Conservation (phyloP, 2,329 filamentous ascomycete species). For the Trichoderma sp. region DNA sequence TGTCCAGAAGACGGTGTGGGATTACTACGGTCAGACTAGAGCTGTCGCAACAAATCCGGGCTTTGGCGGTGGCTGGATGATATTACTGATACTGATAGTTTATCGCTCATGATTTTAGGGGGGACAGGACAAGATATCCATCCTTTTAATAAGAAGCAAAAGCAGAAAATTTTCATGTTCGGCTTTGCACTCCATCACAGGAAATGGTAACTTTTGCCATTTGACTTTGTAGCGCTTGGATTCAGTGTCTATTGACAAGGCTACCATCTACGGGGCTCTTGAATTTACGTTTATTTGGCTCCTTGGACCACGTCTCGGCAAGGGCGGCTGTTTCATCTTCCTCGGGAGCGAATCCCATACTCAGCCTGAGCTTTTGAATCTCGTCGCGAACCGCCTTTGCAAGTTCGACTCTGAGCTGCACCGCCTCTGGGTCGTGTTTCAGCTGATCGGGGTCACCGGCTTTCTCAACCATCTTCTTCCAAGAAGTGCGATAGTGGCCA, state of each 20-base stretch:
- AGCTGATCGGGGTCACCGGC: conserved; percentile 50
- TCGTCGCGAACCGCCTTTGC: conserved; percentile 76
- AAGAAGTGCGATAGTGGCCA: conserved; percentile 72
- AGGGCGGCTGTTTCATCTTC: conserved; percentile 76
- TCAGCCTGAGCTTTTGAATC: conserved; percentile 74
- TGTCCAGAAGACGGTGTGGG: background rate
- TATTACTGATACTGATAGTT: conserved; percentile 10
- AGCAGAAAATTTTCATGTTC: background rate
- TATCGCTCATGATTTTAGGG: background rate
- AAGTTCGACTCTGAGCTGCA: conserved; percentile 71
- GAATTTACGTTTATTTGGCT: conserved; percentile 50
- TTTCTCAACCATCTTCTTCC: conserved; percentile 64
- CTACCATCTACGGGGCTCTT: conserved; percentile 58
- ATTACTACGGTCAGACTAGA: background rate
- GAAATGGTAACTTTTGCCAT: background rate
- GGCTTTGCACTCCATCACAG: background rate
- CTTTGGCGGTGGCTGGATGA: conserved; percentile 11
- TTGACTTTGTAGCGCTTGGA: conserved; percentile 10
- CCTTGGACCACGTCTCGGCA: conserved; percentile 75
- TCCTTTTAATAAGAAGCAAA: conserved; percentile 15
- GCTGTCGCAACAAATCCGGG: background rate
- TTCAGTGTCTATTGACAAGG: conserved; percentile 45
- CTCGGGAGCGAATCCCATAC: conserved; percentile 70
- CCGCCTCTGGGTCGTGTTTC: conserved; percentile 60
- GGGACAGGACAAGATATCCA: background rate